Evolutionary conservation across 257 asterid species (phyloP).

Genomic region (Lithospermum erythrorhizon): DNA sequence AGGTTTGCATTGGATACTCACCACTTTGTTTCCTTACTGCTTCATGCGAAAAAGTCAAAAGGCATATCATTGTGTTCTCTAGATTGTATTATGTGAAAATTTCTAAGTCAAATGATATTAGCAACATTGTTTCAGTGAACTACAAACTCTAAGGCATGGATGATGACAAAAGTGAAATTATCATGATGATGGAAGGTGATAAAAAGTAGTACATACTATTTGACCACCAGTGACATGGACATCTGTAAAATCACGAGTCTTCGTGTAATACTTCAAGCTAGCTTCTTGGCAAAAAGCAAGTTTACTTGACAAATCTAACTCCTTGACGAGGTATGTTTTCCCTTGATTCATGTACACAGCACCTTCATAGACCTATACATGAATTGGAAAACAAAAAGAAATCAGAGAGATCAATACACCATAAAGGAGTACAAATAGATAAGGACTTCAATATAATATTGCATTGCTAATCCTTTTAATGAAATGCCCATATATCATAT

Average conservation of each 20-base stretch:
- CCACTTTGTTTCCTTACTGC: too few species aligned
- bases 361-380: conserved; percentile 84
- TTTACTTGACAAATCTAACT: conserved; percentile 66
- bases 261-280: conserved; percentile 76
- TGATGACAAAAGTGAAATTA: too few species aligned
- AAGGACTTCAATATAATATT: background rate
- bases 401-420: background rate
- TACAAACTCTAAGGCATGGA: background rate
- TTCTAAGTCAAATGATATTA: too few species aligned
- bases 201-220: conserved; percentile 36
- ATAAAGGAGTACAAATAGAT: background rate
- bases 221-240: conserved; percentile 65
- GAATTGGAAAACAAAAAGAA: conserved; percentile 2
- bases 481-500: background rate
- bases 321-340: conserved; percentile 69
- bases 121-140: too few species aligned
- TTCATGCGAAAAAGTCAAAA: too few species aligned
- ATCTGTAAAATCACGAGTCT: conserved; percentile 82
- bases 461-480: background rate
- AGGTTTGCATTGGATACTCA: conserved; percentile 10
- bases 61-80: too few species aligned
- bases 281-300: conserved; percentile 91
- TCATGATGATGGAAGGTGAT: background rate
- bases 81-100: too few species aligned
- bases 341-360: conserved; percentile 97